phyloP scores from a whole-genome alignment of 352 stramenopile genomes.

The Globisporangium ultimum region DNA sequence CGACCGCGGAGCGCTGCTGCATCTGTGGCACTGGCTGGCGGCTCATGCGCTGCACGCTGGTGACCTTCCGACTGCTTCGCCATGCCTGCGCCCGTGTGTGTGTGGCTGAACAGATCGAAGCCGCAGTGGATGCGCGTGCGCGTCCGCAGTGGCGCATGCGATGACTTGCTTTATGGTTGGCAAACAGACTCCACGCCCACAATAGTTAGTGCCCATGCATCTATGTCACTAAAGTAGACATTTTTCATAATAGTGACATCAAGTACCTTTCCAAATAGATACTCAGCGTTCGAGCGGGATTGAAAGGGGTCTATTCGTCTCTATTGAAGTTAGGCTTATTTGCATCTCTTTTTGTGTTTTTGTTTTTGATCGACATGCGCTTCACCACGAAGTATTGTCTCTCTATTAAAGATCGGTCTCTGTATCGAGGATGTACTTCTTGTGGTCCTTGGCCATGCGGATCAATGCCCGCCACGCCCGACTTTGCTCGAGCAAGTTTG shows the following conservation, averaged over 20 bases:
- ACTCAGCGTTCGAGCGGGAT: not conserved
- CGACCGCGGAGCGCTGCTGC: constrained; percentile 23
- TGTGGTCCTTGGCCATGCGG: constrained; percentile 50
- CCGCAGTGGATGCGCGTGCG: not conserved
- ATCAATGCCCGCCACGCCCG: constrained; percentile 66
- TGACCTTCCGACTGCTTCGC: not conserved
- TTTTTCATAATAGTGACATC: not conserved
- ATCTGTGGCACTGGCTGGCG: not conserved
- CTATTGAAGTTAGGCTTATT: not conserved
- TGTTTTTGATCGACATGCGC: not conserved
- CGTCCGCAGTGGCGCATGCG: not conserved
- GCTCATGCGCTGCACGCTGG: not conserved
- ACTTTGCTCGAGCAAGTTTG: constrained; percentile 62
- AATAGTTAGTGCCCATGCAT: not conserved
- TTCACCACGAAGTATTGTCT: not conserved
- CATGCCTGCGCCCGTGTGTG: not conserved
- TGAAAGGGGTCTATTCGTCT: not conserved
- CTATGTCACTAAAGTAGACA: not conserved
- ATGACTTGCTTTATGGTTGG: constrained; percentile 6
- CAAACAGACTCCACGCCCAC: constrained; percentile 1
- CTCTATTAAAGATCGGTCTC: constrained; percentile 13
- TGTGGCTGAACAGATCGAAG: not conserved
- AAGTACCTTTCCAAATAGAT: constrained; percentile 7
- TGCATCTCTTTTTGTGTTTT: constrained; percentile 1
- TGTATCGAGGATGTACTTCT: constrained; percentile 41